Evolutionary conservation across 2,329 filamentous ascomycete genomes (phyloP), one percentile per base, ranked within the genome.

Genomic region (Plectosphaerella cucumerina): DNA sequence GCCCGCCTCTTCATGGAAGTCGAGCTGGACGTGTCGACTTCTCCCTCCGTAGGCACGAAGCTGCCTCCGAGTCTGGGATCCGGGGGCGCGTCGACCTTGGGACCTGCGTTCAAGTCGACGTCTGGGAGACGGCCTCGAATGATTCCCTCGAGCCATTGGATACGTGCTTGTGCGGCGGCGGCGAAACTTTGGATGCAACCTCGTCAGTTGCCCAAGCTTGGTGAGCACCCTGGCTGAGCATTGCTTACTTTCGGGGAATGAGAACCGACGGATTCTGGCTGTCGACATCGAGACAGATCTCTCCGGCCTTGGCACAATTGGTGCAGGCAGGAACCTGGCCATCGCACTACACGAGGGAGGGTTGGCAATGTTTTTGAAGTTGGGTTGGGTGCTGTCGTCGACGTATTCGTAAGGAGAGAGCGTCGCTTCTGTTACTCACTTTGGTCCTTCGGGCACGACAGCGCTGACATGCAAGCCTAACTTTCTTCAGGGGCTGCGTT

Each of bases 211-310:
- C 26, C 26, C 26, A 31, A 31, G 12, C 26, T 31, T 31, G 46
- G 23, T 26, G 23, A 5, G 5, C 26, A 10, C 8, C 15, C 14
- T 15, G n/a, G 14, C 35, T 14, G n/a, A 14, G 17, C 12, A 6
- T 15, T 46, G 43, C 59, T 59, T 53, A 67, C 63, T 70, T 67
- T 47, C 69, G 62, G 9, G 67, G 63, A 11, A 71, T 65, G 4
- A 60, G 58, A 18, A 67, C 31, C 2, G 63, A 58, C 6, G 63
- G 64, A 48, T 70, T 68, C 33, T 64, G 66, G 15, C 61, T 60
- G 51, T 71, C 67, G 1, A 71, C 67, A 48, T 72, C 68, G 1
- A 71, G 57, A 50, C 68, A 71, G 5, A 58, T 49, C 10, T 64
- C 59, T 2, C 59, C 61, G 21, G 66, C 63, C 41, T 68, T 68